Percentiles rank a stretch among this genome's conserved stretches.
Conservation (phyloP, 805 yeast species). For the Jamesozyma rosinii region DNA sequence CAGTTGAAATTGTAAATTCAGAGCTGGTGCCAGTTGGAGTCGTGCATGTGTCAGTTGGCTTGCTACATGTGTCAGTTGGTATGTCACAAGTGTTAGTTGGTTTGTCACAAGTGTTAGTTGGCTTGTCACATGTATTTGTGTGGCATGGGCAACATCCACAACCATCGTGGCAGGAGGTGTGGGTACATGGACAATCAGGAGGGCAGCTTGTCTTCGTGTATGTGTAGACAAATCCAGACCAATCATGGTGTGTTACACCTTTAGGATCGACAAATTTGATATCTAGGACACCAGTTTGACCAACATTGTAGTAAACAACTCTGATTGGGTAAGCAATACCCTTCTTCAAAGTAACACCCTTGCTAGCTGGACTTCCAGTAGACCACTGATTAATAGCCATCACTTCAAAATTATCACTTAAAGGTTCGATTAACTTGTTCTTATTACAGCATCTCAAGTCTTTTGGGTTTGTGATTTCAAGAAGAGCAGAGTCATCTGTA, state of each 20-base stretch:
- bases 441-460: background rate
- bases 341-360: background rate
- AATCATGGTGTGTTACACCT: background rate
- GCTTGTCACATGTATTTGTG: background rate
- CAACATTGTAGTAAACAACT: background rate
- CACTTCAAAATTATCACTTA: no score
- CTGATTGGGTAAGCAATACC: conserved; percentile 1
- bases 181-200: background rate
- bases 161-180: background rate
- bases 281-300: background rate
- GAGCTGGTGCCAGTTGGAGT: no score
- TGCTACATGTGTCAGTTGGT: no score
- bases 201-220: background rate
- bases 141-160: background rate
- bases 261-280: background rate
- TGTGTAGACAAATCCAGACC: background rate
- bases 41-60: no score
- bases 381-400: background rate
- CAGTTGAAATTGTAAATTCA: no score
- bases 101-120: background rate
- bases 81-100: background rate
- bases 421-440: background rate
- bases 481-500: background rate
- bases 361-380: background rate
- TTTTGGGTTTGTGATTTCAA: background rate